Conservation (phyloP, 2,329 filamentous ascomycete genomes). For the Xylaria sp. region DNA sequence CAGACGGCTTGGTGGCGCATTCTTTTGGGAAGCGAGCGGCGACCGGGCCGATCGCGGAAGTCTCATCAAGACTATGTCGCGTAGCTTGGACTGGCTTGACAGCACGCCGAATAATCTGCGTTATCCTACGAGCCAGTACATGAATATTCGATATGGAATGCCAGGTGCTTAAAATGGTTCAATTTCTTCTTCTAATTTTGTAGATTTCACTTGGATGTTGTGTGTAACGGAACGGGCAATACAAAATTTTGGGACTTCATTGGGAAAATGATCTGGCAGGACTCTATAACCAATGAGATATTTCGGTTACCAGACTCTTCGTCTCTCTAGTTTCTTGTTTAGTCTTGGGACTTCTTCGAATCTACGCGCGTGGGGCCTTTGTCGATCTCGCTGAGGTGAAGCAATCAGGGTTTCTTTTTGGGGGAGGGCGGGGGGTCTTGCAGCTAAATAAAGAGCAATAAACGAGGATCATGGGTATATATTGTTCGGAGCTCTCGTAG, state of each 20-base stretch:
- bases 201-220: conserved; percentile 3
- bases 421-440: not conserved
- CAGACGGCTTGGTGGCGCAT: conserved; percentile 74
- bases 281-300: conserved; percentile 6
- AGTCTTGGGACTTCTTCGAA: not conserved
- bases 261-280: conserved; percentile 11
- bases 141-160: conserved; percentile 62
- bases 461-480: conserved; percentile 8
- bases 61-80: conserved; percentile 65
- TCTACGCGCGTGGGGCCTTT: not conserved
- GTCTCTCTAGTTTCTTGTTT: not conserved
- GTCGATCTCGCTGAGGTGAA: not conserved
- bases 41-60: conserved; percentile 66
- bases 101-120: conserved; percentile 60
- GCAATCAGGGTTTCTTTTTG: not conserved
- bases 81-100: conserved; percentile 61
- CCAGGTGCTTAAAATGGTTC: conserved; percentile 36
- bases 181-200: not conserved
- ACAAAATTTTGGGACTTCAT: conserved; percentile 6
- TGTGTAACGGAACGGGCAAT: conserved; percentile 1
- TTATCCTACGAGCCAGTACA: conserved; percentile 67
- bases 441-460: not conserved
- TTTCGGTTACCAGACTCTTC: not conserved
- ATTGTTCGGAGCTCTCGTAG: conserved; percentile 1
- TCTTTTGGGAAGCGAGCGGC: conserved; percentile 86